Evolutionary conservation across 2,329 filamentous ascomycete species (phyloP), one percentile per base, ranked within the genome.

Genomic region (Zarea fungicola): DNA sequence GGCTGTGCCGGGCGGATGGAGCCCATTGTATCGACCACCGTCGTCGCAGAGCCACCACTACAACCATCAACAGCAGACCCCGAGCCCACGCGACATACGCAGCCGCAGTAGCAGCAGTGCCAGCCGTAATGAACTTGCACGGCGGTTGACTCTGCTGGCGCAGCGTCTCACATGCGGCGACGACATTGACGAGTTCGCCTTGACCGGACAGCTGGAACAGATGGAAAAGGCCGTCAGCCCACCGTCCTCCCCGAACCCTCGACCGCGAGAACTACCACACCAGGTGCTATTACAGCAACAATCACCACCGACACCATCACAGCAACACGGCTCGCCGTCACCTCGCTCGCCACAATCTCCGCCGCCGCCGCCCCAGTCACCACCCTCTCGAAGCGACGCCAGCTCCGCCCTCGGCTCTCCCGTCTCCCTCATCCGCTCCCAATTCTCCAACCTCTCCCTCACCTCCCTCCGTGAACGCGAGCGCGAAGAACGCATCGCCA

Each of bases 101-200:
- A 29, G 28, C 48, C 11, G 48, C 49, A 9, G 44, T 26, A 42
- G 50, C 35, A 19, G 35, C 16, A 31, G n/a, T 18, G n/a, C 43
- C 25, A 18, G 35, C 58, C 68, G 66, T 49, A 69, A 76, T 52
- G 68, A 72, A 21, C 68, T 80, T 46, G 69, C 77, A 10, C 58
- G 63, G 49, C 64, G 68, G 16, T 56, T 71, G 28, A 67, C 62
- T 46, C 62, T 67, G 37, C 64, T 71, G 23, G 67, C 67, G 5
- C 64, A 66, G 53, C 65, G 66, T 44, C 64, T 71, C 41, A 61
- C 65, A 18, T 58, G 60, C 43, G 58, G 60, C 50, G 63, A 64
- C 44, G 53, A 57, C 18, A 60, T 67, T 16, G 65, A 70, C 40
- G 67, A 70, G 47, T 55, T 59, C 22, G 61, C 60, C 28, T 56